A percentile compares a stretch with the other conserved stretches of the same genome.
Evolutionary conservation across 2,329 filamentous ascomycete genomes (phyloP).

Genomic region (Ophiostoma sp.): DNA sequence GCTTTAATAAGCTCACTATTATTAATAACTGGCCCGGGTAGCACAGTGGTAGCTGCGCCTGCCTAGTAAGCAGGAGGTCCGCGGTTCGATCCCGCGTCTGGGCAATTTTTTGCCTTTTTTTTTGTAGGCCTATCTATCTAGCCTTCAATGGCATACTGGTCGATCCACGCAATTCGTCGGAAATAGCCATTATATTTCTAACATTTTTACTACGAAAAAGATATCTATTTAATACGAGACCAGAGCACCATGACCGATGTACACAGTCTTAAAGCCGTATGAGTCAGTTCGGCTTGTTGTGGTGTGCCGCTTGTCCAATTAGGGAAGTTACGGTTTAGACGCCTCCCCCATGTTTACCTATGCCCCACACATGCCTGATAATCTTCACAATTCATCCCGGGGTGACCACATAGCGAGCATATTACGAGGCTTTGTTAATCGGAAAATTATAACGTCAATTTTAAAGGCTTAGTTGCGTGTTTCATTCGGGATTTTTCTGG

Average conservation of each 20-base stretch:
- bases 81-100: slow-evolving; percentile 16
- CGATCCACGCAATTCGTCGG: background rate
- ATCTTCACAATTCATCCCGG: background rate
- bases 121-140: background rate
- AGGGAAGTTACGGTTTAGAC: background rate
- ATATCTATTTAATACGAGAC: no score
- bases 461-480: no score
- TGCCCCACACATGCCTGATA: background rate
- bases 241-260: no score
- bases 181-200: background rate
- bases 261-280: background rate
- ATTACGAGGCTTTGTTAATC: background rate
- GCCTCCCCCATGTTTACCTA: background rate
- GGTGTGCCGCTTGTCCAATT: background rate
- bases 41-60: slow-evolving; percentile 16
- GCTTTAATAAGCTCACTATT: no score
- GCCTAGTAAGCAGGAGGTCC: slow-evolving; percentile 17
- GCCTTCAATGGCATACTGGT: background rate
- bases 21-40: slow-evolving; percentile 7
- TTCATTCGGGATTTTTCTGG: no score
- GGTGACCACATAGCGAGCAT: background rate
- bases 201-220: background rate
- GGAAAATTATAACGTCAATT: background rate
- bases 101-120: slow-evolving; percentile 8
- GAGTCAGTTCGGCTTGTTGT: background rate